Percentiles rank a stretch among this genome's conserved stretches.
Evolutionary conservation across 768 basidiomycete genomes (phyloP).

Genomic region (Kwoniella sp.): DNA sequence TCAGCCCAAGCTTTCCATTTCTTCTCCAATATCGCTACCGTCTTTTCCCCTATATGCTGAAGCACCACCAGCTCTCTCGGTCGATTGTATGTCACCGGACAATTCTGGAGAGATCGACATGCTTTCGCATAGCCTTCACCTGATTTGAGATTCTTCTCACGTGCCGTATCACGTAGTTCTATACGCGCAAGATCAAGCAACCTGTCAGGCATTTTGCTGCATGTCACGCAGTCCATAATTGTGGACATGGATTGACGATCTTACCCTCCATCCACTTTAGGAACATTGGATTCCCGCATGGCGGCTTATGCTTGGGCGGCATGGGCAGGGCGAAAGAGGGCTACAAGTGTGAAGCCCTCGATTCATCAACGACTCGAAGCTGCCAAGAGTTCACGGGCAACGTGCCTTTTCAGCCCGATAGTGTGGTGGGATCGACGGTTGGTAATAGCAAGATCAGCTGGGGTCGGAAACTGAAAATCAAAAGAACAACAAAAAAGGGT

Average conservation of each 20-base stretch:
- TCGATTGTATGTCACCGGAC: conserved; percentile 45
- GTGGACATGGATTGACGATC: too few relatives aligned
- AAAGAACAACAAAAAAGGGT: too few relatives aligned
- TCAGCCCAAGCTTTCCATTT: conserved; percentile 41
- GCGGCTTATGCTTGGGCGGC: conserved; percentile 21
- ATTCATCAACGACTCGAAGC: too few relatives aligned
- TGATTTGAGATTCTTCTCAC: conserved; percentile 41
- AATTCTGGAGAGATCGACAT: conserved; percentile 40
- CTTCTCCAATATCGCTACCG: conserved; percentile 40
- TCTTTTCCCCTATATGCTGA: conserved; percentile 47
- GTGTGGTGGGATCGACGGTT: too few relatives aligned
- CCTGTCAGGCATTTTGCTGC: too few relatives aligned
- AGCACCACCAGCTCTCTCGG: conserved; percentile 46
- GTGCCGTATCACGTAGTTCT: conserved; percentile 47
- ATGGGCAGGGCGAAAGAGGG: not conserved
- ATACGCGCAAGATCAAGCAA: not conserved
- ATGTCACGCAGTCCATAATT: too few relatives aligned
- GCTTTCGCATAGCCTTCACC: conserved; percentile 47
- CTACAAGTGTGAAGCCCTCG: not conserved
- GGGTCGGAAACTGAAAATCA: too few relatives aligned
- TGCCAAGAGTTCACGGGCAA: too few relatives aligned
- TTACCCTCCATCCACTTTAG: conserved; percentile 50
- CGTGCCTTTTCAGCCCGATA: too few relatives aligned
- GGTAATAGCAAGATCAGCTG: too few relatives aligned
- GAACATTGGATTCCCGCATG: conserved; percentile 52